phyloP scores from a whole-genome alignment of 768 basidiomycete genomes.

The Rhodotorula sphaerocarpa region DNA sequence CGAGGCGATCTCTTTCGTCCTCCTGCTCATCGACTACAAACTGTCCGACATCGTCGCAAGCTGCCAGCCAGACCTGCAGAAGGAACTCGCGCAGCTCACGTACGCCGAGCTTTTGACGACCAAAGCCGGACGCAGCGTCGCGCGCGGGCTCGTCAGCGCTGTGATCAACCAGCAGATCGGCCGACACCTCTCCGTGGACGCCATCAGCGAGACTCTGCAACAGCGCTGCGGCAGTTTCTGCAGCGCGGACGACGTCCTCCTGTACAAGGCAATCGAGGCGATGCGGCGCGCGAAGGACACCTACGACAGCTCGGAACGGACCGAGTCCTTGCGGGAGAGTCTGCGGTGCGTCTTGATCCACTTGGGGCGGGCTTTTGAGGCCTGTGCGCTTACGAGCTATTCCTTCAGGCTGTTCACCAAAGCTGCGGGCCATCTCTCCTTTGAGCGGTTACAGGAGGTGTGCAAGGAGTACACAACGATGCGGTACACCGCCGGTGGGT shows the following conservation, averaged over 20 bases:
- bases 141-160: slow-evolving; percentile 81
- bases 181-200: slow-evolving; percentile 96
- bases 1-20: slow-evolving; percentile 86
- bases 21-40: slow-evolving; percentile 84
- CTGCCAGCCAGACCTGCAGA: slow-evolving; percentile 62
- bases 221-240: slow-evolving; percentile 94
- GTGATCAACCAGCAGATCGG: slow-evolving; percentile 97
- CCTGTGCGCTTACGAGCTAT: background rate
- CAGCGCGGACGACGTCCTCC: slow-evolving; percentile 92
- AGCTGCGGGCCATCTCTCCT: slow-evolving; percentile 72
- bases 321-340: slow-evolving; percentile 75
- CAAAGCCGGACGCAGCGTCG: slow-evolving; percentile 75
- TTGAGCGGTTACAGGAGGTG: slow-evolving; percentile 75
- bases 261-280: slow-evolving; percentile 96
- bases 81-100: slow-evolving; percentile 59
- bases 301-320: slow-evolving; percentile 61
- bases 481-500: slow-evolving; percentile 66
- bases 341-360: slow-evolving; percentile 54
- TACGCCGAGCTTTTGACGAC: slow-evolving; percentile 81
- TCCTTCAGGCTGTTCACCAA: slow-evolving; percentile 73
- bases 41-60: slow-evolving; percentile 73
- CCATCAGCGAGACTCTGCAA: slow-evolving; percentile 88
- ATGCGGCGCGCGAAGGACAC: slow-evolving; percentile 81
- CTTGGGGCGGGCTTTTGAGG: background rate
- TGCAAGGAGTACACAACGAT: slow-evolving; percentile 81